Base-by-base conservation (phyloP, 108 stramenopile species). In the Cyclotella cryptica region DNA sequence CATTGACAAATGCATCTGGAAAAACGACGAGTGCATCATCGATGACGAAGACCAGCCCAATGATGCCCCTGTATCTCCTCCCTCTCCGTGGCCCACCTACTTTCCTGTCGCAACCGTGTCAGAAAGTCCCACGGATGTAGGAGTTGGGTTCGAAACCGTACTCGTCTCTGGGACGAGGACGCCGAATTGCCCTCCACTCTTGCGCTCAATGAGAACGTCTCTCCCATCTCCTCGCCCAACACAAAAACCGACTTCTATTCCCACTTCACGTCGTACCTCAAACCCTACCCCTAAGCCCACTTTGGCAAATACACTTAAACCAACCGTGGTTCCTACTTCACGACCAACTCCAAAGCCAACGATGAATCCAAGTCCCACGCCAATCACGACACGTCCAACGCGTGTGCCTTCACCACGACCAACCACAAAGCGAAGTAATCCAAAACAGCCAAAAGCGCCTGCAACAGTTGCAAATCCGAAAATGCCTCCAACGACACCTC, bases 41-140 rank as follows among this genome's bases (percentile, higher is more conserved):
- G 15, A 27, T 24, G 24, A 5, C 21, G 26, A 59, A 1, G 27
- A 59, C 22, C 5, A 24, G 24, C 14, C 26, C 27, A 28, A 5
- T 1, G 14, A 15, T 3, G n/a, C 19, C 40, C 15, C 17, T 64
- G 4, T 19, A 7, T 14, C 40, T 41, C 2, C 15, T 41, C 57
- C 57, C 3, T 27, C 57, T 15, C 26, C 27, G 21, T 68, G 67
- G 67, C 67, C 67, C 21, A 68, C 67, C 67, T 68, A 68, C 47
- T 51, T 29, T 21, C 67, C 67, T 14, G 51, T 47, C 47, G 14
- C 14, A 19, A 27, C 3, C 13, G 57, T 58, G 22, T 58, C 57
- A 1, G 57, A 58, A 9, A 58, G 21, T 58, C 57, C 57, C 26
- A 58, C 57, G 3, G 27, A 14, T 27, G 21, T 3, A 19, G n/a